phyloP scores from a whole-genome alignment of 1,284 basidiomycete genomes.

The Apiotrichum akiyoshidainum region DNA sequence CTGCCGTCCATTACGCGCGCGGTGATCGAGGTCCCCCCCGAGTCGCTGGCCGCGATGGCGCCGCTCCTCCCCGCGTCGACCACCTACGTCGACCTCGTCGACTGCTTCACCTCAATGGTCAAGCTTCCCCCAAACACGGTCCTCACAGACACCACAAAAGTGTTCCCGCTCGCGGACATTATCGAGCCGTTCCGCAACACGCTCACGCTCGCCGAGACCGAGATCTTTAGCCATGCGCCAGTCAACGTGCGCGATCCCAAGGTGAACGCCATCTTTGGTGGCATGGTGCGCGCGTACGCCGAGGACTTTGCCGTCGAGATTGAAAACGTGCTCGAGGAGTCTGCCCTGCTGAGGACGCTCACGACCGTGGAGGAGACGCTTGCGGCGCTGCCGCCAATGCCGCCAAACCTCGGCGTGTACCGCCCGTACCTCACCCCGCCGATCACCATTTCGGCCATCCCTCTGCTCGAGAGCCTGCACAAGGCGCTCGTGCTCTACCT shows the following conservation, averaged over 20 bases:
- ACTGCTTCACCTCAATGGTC: slow-evolving; percentile 49
- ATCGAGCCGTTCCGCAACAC: slow-evolving; percentile 53
- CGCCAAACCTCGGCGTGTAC: slow-evolving; percentile 9
- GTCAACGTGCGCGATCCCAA: slow-evolving; percentile 53
- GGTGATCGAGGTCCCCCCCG: slow-evolving; percentile 46
- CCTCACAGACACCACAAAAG: slow-evolving; percentile 48
- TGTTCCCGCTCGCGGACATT: slow-evolving; percentile 50
- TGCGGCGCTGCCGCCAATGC: slow-evolving; percentile 31
- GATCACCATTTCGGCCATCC: slow-evolving; percentile 38
- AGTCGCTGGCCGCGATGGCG: slow-evolving; percentile 45
- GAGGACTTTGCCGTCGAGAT: slow-evolving; percentile 48
- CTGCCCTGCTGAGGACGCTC: slow-evolving; percentile 54
- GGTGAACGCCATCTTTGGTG: slow-evolving; percentile 46
- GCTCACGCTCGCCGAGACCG: slow-evolving; percentile 57
- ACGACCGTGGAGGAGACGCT: slow-evolving; percentile 52
- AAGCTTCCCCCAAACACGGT: slow-evolving; percentile 56
- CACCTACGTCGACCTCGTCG: slow-evolving; percentile 36
- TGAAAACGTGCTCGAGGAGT: slow-evolving; percentile 41
- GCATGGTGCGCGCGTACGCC: slow-evolving; percentile 49
- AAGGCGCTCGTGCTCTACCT: slow-evolving; percentile 77
- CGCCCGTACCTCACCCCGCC: slow-evolving; percentile 22
- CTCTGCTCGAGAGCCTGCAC: slow-evolving; percentile 74
- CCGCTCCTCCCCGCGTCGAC: slow-evolving; percentile 50
- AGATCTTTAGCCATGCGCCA: slow-evolving; percentile 54
- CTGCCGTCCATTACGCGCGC: slow-evolving; percentile 54